Evolutionary conservation across 1,139 yeast species (phyloP).

Genomic region (Debaryomyces coudertii): DNA sequence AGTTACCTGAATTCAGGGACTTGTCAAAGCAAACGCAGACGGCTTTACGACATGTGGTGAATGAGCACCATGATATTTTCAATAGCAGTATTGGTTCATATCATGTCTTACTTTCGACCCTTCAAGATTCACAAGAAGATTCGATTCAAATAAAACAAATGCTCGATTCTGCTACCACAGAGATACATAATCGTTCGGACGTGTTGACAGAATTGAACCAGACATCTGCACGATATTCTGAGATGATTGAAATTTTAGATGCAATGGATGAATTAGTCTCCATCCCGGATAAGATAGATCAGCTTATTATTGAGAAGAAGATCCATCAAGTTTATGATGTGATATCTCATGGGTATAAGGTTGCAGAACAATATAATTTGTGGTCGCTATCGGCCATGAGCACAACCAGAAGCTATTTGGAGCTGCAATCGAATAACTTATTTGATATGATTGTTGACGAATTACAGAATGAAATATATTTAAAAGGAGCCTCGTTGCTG

Average conservation of each 20-base stretch:
- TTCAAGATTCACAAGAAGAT: conserved; percentile 60
- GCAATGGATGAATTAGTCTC: conserved; percentile 65
- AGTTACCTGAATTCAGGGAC: conserved; percentile 58
- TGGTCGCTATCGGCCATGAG: conserved; percentile 66
- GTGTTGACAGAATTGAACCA: conserved; percentile 65
- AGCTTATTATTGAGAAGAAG: conserved; percentile 63
- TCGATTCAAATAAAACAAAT: conserved; percentile 54
- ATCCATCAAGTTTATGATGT: conserved; percentile 71
- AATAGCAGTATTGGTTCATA: conserved; percentile 82
- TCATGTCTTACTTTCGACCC: conserved; percentile 58
- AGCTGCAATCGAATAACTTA: conserved; percentile 63
- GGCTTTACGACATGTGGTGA: conserved; percentile 70
- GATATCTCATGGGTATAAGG: conserved; percentile 56
- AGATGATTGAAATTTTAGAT: conserved; percentile 70
- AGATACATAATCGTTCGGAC: conserved; percentile 58
- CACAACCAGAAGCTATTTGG: conserved; percentile 59
- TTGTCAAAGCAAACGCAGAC: conserved; percentile 57
- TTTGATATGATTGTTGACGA: conserved; percentile 80
- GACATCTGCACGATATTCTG: conserved; percentile 62
- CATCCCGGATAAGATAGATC: conserved; percentile 68
- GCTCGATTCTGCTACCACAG: conserved; percentile 53
- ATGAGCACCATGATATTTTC: conserved; percentile 82
- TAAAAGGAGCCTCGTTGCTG: conserved; percentile 39
- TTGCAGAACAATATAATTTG: conserved; percentile 61
- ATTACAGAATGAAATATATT: conserved; percentile 69